These are phyloP conservation scores for Fabrea salina DNA, from an alignment of 169 alveolate genomes.

Conservation along the genomic window DNA sequence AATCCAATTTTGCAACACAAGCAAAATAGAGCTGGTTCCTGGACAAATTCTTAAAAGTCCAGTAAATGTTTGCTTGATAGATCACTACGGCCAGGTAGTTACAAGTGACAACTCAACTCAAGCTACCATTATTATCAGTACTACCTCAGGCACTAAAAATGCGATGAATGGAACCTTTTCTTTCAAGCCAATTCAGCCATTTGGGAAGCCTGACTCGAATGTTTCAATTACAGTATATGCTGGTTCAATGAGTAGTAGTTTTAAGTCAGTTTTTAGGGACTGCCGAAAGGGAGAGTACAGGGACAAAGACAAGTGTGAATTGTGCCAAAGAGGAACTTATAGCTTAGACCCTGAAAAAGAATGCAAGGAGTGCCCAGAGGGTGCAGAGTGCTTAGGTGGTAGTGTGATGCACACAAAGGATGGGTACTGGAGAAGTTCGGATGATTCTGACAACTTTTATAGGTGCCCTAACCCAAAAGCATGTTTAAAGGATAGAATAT, in stretches of 20 bases:
- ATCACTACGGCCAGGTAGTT: constrained; percentile 22
- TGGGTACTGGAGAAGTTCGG: constrained; percentile 54
- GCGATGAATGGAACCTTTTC: too few relatives aligned
- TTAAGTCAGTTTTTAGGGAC: too few relatives aligned
- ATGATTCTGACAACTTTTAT: constrained; percentile 27
- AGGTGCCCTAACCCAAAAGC: constrained; percentile 37
- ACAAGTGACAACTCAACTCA: neutral
- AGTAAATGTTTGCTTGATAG: neutral
- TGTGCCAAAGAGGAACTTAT: neutral
- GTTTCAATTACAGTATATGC: too few relatives aligned
- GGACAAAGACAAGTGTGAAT: neutral
- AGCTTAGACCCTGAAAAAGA: neutral
- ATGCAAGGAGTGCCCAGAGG: constrained; percentile 4
- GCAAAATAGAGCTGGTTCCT: too few relatives aligned
- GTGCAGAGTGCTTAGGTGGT: constrained; percentile 54
- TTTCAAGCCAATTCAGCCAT: too few relatives aligned
- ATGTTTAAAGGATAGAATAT: constrained; percentile 36
- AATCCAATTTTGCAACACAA: too few relatives aligned
- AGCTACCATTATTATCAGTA: too few relatives aligned
- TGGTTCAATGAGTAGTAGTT: too few relatives aligned
- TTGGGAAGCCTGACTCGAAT: too few relatives aligned
- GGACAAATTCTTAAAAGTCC: neutral
- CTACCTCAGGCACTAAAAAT: too few relatives aligned
- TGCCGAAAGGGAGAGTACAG: neutral
- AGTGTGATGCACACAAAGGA: constrained; percentile 38